Percentiles rank a stretch among this genome's conserved stretches.
These are phyloP conservation scores for Centaurea solstitialis DNA, from an alignment of 129 eudicot genomes.

Conservation along the genomic window DNA sequence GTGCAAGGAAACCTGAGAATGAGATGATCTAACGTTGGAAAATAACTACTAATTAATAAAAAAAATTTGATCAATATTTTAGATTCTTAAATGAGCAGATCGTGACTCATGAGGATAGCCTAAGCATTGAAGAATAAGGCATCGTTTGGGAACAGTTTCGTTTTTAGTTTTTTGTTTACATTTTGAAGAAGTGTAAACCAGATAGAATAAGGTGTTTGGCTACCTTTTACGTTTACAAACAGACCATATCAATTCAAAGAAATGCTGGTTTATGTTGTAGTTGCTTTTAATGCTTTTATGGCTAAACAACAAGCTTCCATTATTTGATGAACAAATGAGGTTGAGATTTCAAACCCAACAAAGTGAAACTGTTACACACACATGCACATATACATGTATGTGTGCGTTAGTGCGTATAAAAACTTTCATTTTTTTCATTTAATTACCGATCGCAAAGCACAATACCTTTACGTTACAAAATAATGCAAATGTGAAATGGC, in stretches of 20 bases:
- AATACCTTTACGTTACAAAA: background rate
- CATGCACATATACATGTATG: background rate
- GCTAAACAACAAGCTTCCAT: too few species aligned
- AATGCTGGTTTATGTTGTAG: too few species aligned
- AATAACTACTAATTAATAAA: too few species aligned
- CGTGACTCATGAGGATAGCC: background rate
- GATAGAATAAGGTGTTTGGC: background rate
- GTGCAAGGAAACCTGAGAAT: background rate
- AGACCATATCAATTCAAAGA: background rate
- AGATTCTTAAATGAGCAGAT: background rate
- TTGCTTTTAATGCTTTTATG: too few species aligned
- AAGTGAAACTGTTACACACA: background rate
- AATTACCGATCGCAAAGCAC: background rate
- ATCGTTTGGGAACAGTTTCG: background rate
- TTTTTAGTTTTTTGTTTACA: background rate
- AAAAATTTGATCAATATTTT: background rate
- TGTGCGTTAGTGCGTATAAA: background rate
- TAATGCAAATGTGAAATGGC: background rate
- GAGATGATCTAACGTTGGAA: background rate
- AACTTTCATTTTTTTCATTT: background rate
- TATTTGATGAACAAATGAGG: too few species aligned
- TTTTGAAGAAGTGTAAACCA: background rate
- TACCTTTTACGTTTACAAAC: background rate
- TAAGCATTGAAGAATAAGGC: background rate
- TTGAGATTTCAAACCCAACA: too few species aligned